A percentile compares a stretch with the other conserved stretches of the same genome.
Evolutionary conservation across 306 rosid species (phyloP).

Genomic region (Malus orientalis): DNA sequence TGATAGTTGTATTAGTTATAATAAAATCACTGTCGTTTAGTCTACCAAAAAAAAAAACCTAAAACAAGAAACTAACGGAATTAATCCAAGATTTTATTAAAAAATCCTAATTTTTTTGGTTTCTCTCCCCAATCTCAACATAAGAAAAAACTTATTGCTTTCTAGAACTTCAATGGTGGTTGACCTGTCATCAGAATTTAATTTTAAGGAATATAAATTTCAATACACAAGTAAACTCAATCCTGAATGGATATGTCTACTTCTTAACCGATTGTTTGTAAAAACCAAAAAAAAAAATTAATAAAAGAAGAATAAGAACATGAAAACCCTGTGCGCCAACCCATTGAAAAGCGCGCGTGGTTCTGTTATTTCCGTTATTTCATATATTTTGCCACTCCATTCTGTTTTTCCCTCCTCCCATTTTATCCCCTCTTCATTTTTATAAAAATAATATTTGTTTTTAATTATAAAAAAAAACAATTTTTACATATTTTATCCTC

Average conservation of each 20-base stretch:
- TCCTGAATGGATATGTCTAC: background rate
- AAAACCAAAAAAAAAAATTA: background rate
- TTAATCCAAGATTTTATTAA: background rate
- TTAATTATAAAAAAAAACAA: too few relatives aligned
- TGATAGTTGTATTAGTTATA: too few relatives aligned
- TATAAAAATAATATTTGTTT: too few relatives aligned
- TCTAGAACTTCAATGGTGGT: background rate
- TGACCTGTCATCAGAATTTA: background rate
- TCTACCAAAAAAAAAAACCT: too few relatives aligned
- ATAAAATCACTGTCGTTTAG: too few relatives aligned
- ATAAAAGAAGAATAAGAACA: background rate
- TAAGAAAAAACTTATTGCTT: background rate
- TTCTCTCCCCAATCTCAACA: too few relatives aligned
- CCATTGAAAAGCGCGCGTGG: slow-evolving; percentile 34
- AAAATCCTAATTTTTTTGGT: background rate
- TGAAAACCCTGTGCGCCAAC: background rate
- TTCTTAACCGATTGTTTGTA: background rate
- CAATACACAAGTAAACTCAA: background rate
- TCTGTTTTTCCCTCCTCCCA: background rate
- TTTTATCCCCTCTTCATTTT: background rate
- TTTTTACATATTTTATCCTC: background rate
- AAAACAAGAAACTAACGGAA: too few relatives aligned
- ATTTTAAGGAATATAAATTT: background rate
- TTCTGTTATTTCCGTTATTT: slow-evolving; percentile 40
- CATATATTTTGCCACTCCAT: slow-evolving; percentile 10